Evolutionary conservation across 1,284 basidiomycete genomes (phyloP).

Genomic region (Chondrostereum purpureum): DNA sequence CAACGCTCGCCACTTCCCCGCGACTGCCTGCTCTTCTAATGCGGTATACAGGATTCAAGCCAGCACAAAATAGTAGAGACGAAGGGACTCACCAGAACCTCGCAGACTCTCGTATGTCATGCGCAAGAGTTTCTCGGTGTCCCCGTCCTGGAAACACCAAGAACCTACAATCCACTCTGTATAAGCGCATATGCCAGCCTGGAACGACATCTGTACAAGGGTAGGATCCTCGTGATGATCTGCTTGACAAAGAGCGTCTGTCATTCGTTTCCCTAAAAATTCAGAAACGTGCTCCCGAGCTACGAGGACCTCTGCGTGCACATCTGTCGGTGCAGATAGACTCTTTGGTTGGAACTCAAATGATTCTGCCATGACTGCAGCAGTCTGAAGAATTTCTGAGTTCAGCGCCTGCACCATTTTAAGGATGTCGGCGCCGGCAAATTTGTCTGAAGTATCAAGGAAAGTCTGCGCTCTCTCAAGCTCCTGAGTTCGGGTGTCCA

Average conservation of each 20-base stretch:
- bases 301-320: conserved; percentile 24
- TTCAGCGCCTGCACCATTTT: conserved; percentile 26
- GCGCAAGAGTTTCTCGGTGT: conserved; percentile 33
- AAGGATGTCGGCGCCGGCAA: conserved; percentile 26
- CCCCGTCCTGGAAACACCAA: conserved; percentile 43
- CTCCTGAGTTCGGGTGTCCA: conserved; percentile 26
- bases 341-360: conserved; percentile 14
- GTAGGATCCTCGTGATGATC: conserved; percentile 35
- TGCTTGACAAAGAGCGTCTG: conserved; percentile 25
- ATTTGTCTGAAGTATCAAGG: conserved; percentile 23
- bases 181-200: conserved; percentile 36
- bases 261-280: conserved; percentile 31
- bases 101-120: conserved; percentile 41
- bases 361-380: conserved; percentile 27
- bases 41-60: background rate
- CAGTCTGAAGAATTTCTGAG: conserved; percentile 26
- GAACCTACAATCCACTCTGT: conserved; percentile 38
- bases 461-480: conserved; percentile 30
- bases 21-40: conserved; percentile 43
- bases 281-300: conserved; percentile 25
- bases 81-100: conserved; percentile 31
- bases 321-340: conserved; percentile 15
- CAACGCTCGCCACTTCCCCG: conserved; percentile 48
- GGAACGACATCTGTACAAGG: conserved; percentile 46
- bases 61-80: background rate